Evolutionary conservation across 306 rosid species (phyloP).

Genomic region (Pueraria montana): DNA sequence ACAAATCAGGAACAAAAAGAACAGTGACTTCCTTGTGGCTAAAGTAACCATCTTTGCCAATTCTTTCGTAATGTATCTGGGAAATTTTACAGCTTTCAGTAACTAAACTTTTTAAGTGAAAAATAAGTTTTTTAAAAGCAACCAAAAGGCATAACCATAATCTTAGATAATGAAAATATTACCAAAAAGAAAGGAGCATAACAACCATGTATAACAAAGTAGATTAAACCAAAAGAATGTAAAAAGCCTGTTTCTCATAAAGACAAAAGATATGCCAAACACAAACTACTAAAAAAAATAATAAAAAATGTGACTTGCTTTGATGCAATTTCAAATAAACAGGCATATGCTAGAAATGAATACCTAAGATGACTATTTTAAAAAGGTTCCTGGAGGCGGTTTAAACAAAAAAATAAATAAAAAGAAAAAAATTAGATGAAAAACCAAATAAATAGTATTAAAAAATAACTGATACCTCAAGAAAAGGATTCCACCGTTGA

Average conservation of each 20-base stretch:
- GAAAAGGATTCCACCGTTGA: constrained; percentile 90
- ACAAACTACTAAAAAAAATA: background rate
- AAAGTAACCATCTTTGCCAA: constrained; percentile 90
- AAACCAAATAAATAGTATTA: background rate
- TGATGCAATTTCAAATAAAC: background rate
- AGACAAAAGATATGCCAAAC: background rate
- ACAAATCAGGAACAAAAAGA: constrained; percentile 86
- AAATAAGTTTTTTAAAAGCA: background rate
- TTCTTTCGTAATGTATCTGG: constrained; percentile 95
- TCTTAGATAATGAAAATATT: background rate
- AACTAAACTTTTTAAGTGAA: constrained; percentile 8
- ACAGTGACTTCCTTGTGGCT: constrained; percentile 96
- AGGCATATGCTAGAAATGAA: background rate
- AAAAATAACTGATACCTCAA: constrained; percentile 67
- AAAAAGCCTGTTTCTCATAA: background rate
- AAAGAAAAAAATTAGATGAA: background rate
- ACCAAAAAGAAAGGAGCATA: background rate
- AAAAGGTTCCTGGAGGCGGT: background rate
- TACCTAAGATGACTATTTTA: background rate
- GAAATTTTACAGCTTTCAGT: constrained; percentile 39
- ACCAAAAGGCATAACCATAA: constrained; percentile 14
- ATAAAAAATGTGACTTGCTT: background rate
- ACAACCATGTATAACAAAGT: constrained; percentile 2
- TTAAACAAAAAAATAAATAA: background rate
- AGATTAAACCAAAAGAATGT: constrained; percentile 5